phyloP scores from a whole-genome alignment of 202 grass and related monocot genomes.

The Panicum hallii region DNA sequence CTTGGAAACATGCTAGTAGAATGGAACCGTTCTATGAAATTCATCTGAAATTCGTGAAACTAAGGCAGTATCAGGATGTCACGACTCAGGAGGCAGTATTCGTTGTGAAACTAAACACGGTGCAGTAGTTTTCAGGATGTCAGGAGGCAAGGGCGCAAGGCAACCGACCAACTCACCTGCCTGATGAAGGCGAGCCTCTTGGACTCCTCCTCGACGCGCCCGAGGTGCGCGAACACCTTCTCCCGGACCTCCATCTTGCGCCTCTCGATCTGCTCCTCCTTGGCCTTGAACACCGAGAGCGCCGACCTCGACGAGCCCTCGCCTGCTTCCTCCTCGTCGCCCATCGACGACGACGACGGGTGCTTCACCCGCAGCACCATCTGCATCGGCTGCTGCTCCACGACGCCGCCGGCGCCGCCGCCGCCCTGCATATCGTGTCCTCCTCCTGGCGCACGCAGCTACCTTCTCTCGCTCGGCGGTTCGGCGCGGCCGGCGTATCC shows the following conservation, averaged over 20 bases:
- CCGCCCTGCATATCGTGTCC: slow-evolving; percentile 27
- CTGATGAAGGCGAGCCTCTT: slow-evolving; percentile 83
- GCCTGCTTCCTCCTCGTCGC: slow-evolving; percentile 58
- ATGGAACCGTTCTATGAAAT: neutral
- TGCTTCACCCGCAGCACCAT: slow-evolving; percentile 80
- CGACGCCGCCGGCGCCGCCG: slow-evolving; percentile 43
- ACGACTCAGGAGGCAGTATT: too few relatives aligned
- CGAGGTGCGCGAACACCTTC: slow-evolving; percentile 89
- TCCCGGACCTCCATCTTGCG: slow-evolving; percentile 92
- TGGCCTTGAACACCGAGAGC: slow-evolving; percentile 88
- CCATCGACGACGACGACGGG: slow-evolving; percentile 46
- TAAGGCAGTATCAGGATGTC: too few relatives aligned
- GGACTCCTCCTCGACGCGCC: slow-evolving; percentile 89
- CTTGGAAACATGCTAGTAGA: too few relatives aligned
- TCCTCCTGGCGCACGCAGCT: neutral
- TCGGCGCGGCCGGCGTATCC: neutral
- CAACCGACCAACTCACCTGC: slow-evolving; percentile 41
- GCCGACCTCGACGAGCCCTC: slow-evolving; percentile 80
- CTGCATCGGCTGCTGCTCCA: slow-evolving; percentile 72
- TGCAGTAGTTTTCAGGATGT: neutral
- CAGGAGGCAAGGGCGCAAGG: neutral
- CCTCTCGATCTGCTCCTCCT: slow-evolving; percentile 97
- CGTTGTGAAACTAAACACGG: too few relatives aligned
- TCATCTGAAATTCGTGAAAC: neutral
- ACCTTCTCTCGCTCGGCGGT: neutral